Evolutionary conservation across 2,329 filamentous ascomycete species (phyloP), one percentile per base, ranked within the genome.

Genomic region (Phaeophleospora eucalypticola): DNA sequence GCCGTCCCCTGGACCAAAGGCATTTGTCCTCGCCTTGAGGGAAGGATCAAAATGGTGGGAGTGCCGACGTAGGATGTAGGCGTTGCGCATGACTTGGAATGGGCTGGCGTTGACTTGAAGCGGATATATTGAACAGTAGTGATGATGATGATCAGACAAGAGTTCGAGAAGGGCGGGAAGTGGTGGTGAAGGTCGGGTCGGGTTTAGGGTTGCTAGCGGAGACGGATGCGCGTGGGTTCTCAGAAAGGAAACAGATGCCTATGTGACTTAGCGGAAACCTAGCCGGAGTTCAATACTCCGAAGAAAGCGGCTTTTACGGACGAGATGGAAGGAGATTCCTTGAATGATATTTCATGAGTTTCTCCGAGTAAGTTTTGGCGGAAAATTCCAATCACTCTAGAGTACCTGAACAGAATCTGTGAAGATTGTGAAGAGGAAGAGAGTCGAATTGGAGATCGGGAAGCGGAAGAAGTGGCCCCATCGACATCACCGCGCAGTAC

Each of bases 11-110:
- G 89, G 88, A 91, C 87, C 7, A 81, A 79, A 53, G 84, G 87
- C 1, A 90, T 95, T 65, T 81, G 84, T 45, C 89, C 89, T 1
- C 77, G 78, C 46, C 51, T 91, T 7, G 89, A 95, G 64, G 88
- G 87, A 1, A 78, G 89, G 39, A 94, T 95, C 47, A 56, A 48
- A 41, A 63, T 64, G 21, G 35, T 61, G 12, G 53, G 53, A 21
- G 44, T 17, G 16, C 39, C 41, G 12, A 35, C 17, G 24, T 49
- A 37, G 36, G 36, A 37, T 37, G 10, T 19, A 18, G 36, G 15
- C 16, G 10, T 37, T 16, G 36, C 36, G 3, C 36, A 19, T 9
- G 36, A 37, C 36, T 17, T 37, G 9, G 36, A 16, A 17, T 37
- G 36, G 36, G 36, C 36, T 16, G 36, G 36, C n/a, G 36, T 19